Evolutionary conservation across 1,284 basidiomycete genomes (phyloP).

Genomic region (Ceratobasidium sp.): DNA sequence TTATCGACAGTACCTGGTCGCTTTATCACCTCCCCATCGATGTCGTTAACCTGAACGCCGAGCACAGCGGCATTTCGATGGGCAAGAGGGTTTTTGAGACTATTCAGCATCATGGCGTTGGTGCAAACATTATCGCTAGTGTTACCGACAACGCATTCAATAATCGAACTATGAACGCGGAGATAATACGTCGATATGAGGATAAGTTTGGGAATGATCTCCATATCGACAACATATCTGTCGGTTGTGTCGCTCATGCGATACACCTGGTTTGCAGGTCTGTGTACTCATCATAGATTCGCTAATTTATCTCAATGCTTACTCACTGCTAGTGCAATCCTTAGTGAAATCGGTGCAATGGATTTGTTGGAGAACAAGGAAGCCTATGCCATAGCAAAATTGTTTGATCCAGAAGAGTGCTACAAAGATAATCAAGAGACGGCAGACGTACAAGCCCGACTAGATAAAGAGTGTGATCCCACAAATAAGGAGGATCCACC

Average conservation of each 20-base stretch:
- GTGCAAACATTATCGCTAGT: constrained; percentile 2
- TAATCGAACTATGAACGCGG: constrained; percentile 12
- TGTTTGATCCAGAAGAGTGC: not conserved
- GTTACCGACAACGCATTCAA: constrained; percentile 20
- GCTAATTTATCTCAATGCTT: not conserved
- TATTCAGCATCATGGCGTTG: not conserved
- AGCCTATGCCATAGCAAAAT: not conserved
- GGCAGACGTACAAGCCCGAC: not conserved
- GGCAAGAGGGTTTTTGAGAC: not conserved
- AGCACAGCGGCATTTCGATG: constrained; percentile 2
- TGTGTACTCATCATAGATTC: not conserved
- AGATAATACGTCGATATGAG: not conserved
- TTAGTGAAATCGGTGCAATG: not conserved
- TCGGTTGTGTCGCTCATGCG: not conserved
- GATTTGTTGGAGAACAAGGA: not conserved
- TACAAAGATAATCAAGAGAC: not conserved
- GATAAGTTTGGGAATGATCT: not conserved
- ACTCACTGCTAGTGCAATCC: not conserved
- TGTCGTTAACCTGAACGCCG: not conserved
- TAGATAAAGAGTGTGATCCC: not conserved
- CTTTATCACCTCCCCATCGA: constrained; percentile 6
- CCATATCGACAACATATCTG: not conserved
- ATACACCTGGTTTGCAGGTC: constrained; percentile 15
- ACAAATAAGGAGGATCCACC: not conserved
- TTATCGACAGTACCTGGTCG: constrained; percentile 3